Evolutionary conservation across 1,139 yeast species (phyloP).

Genomic region (Wickerhamomyces sp.): DNA sequence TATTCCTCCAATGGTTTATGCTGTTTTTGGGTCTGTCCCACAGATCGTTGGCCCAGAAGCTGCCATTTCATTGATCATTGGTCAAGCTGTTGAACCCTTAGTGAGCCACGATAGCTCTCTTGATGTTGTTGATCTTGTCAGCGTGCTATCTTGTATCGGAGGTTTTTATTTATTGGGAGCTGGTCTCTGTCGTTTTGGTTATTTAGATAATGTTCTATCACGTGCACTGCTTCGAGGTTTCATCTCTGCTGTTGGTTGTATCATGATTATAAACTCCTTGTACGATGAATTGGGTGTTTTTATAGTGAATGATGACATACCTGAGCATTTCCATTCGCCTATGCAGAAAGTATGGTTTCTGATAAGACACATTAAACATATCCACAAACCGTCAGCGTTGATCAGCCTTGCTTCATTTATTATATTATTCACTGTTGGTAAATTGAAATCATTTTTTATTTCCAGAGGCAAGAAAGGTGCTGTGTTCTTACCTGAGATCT

Average conservation of each 20-base stretch:
- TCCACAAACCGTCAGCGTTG: constrained; percentile 46
- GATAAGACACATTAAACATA: constrained; percentile 33
- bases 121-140: constrained; percentile 62
- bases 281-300: constrained; percentile 68
- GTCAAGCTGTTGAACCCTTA: constrained; percentile 79
- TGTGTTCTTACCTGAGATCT: constrained; percentile 69
- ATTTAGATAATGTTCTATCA: constrained; percentile 79
- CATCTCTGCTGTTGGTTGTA: constrained; percentile 88
- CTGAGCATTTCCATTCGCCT: constrained; percentile 70
- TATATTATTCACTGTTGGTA: constrained; percentile 36
- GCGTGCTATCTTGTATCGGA: constrained; percentile 68
- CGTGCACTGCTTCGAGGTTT: constrained; percentile 84
- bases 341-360: constrained; percentile 64
- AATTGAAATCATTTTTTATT: constrained; percentile 36
- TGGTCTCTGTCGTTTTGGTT: constrained; percentile 83
- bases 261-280: constrained; percentile 77
- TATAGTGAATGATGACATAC: constrained; percentile 32
- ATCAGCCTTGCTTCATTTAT: constrained; percentile 47
- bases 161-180: constrained; percentile 73
- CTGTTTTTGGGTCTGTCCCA: constrained; percentile 86
- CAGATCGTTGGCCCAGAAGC: constrained; percentile 97
- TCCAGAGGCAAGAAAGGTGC: constrained; percentile 28
- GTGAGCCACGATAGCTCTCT: constrained; percentile 46
- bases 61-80: constrained; percentile 85
- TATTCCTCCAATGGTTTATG: constrained; percentile 76